Base-by-base conservation (phyloP, 345 rosid genomes). In the Physaria fendleri region DNA sequence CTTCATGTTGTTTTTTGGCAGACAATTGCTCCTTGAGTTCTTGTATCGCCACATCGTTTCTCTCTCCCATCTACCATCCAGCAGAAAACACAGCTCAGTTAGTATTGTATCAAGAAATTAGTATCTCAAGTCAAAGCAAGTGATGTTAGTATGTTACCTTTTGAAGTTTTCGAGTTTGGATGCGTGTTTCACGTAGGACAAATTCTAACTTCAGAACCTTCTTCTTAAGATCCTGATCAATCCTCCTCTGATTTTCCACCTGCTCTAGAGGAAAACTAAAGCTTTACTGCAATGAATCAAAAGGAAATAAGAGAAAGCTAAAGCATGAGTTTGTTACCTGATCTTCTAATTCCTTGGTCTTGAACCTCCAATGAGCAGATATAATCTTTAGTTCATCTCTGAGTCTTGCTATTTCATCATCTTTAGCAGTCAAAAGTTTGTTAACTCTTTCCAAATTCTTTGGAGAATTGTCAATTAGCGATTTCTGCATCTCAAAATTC, bases 151-250 rank as follows among this genome's bases (percentile, higher is more conserved):
- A n/a, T 18, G n/a, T 66, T 75, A 84, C 98, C 87, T 88, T 75
- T 12, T 80, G 93, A 35, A 88, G 93, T 71, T 81, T 92, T 63
- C 87, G 77, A 13, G 84, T 82, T 77, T 84, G 98, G 61, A 85
- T 56, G 62, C 82, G 90, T 47, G 93, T 81, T 72, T 92, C 95
- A 17, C 86, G 96, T 56, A 88, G 90, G 79, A 88, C 88, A 70
- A 92, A 88, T 50, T 88, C 98, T 73, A 92, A 59, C 78, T 82
- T 92, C 81, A 88, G 62, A 45, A 86, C 95, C 62, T 83, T 80
- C 85, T 84, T 92, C 56, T 81, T 92, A 34, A 86, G 79, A 59
- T 92, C 96, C 64, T 88, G 96, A 76, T 84, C 95, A 35, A 82
- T 78, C 65, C 85, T 77, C 14, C 75, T 72, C 60, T 88, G 96